These are phyloP conservation scores for Saccharomycopsis olivae DNA, from an alignment of 805 yeast species.

Conservation along the genomic window DNA sequence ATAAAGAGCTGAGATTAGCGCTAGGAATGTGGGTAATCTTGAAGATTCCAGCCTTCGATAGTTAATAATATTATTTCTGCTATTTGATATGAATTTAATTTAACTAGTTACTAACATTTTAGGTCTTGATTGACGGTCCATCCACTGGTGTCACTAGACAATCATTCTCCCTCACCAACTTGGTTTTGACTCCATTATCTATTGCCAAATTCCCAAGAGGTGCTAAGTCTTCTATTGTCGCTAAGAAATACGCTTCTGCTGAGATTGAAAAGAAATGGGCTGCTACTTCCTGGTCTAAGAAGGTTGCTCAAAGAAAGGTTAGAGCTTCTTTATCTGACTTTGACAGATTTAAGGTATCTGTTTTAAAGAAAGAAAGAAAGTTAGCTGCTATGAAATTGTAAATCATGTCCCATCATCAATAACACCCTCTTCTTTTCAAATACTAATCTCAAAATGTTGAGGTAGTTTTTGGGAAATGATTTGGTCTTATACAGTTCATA, in stretches of 20 bases:
- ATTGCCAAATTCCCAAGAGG: conserved; percentile 87
- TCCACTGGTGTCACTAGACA: conserved; percentile 81
- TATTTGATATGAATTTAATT: no score
- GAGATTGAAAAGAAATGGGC: conserved; percentile 87
- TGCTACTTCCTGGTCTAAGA: conserved; percentile 93
- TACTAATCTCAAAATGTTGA: no score
- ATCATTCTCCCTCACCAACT: conserved; percentile 76
- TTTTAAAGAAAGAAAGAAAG: conserved; percentile 95
- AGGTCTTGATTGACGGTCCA: conserved; percentile 97
- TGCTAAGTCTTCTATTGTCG: conserved; percentile 73
- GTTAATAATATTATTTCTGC: no score
- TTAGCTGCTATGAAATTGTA: conserved; percentile 84
- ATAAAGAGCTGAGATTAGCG: no score
- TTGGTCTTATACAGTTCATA: no score
- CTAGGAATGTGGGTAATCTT: no score
- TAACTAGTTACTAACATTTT: no score
- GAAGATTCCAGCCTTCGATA: no score
- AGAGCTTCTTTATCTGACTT: conserved; percentile 92
- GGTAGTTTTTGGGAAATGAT: no score
- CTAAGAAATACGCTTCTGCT: conserved; percentile 91
- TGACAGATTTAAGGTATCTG: conserved; percentile 99
- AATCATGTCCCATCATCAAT: no score
- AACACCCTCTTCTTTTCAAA: no score
- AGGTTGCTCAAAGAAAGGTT: conserved; percentile 89
- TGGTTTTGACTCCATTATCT: conserved; percentile 87